Base-by-base conservation (phyloP, 106 monocot species). In the Triglochin maritima region DNA sequence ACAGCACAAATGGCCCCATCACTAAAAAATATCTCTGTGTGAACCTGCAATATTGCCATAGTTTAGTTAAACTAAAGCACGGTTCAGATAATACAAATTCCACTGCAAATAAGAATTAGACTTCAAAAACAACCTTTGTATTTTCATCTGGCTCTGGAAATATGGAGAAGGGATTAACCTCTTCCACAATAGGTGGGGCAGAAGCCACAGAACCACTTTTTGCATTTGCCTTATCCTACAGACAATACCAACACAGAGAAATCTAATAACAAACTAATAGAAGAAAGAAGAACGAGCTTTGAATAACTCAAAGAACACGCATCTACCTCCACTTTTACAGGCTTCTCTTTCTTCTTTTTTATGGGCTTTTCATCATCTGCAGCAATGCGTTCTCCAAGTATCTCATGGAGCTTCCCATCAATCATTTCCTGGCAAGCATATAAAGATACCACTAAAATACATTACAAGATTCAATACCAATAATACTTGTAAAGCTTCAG, bases 311-410 rank as follows among this genome's bases (percentile, higher is more conserved):
- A 70, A 8, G 2, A n/a, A 47, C 41, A 64, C 43, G 4, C 60
- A 29, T 15, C 50, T 57, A 92, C 96, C 80, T 91, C 91, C 75
- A 77, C 55, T 81, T 88, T 90, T 14, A 55, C 79, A 75, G 91
- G 77, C 72, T 91, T 98, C 67, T 85, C 96, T 65, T 91, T 96
- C 80, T 87, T 98, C 72, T 98, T 98, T 68, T 91, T 98, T 63
- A 82, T 56, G 72, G 91, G 84, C 47, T 91, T 90, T 69, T 77
- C 77, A 72, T 98, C 80, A 83, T 91, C 96, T 71, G 83, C 81
- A 59, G 88, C 88, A 70, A 90, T 98, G 77, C 82, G 85, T 69
- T 91, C 88, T 48, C 96, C 96, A 54, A 98, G 79, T 59, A 91
- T 78, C 42, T 57, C 72, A 49, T 6, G 42, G 69, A 98, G 85